Evolutionary conservation across 2,329 filamentous ascomycete species (phyloP), one percentile per base, ranked within the genome.

Genomic region (Alternaria consortialis): DNA sequence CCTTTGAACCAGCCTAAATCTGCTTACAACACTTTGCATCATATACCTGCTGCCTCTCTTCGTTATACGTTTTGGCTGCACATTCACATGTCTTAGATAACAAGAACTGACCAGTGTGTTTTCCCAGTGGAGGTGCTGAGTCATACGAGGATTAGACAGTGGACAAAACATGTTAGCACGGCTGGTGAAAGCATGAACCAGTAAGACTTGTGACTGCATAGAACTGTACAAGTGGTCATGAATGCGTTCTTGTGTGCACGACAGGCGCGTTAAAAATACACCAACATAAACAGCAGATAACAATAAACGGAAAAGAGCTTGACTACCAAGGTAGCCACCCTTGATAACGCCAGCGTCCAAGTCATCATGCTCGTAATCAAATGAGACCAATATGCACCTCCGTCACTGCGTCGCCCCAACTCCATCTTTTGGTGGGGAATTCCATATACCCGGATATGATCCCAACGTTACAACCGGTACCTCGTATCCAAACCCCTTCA

Each of bases 401-500:
- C 50, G 36, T 27, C 23, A 52, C 23, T 25, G n/a, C 34, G 36
- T 34, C 48, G 13, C 23, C 23, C 36, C 34, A 37, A 36, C 46
- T 15, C 48, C 34, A 31, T 40, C 7, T 31, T 52, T 52, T n/a
- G 31, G 15, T 40, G 34, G 36, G 25, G 36, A 40, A 31, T 27
- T 40, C 36, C 50, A 37, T 29, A 40, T 40, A 40, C 12, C 50
- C 50, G 36, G 5, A n/a, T 20, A 23, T 23, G 23, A 46, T 54
- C 15, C 40, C 43, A 48, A 43, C 27, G 36, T 52, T 46, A 25
- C 20, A 25, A 43, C 46, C 46, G 37, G 46, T 36, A 44, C 37
- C 54, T 39, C 27, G 32, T 50, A 59, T 31, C 50, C 50, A 59
- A 54, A 50, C 23, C 43, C 51, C n/a, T 46, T 44, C 36, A 58